Evolutionary conservation across 768 basidiomycete species (phyloP).

Genomic region (Psilocybe azurescens): DNA sequence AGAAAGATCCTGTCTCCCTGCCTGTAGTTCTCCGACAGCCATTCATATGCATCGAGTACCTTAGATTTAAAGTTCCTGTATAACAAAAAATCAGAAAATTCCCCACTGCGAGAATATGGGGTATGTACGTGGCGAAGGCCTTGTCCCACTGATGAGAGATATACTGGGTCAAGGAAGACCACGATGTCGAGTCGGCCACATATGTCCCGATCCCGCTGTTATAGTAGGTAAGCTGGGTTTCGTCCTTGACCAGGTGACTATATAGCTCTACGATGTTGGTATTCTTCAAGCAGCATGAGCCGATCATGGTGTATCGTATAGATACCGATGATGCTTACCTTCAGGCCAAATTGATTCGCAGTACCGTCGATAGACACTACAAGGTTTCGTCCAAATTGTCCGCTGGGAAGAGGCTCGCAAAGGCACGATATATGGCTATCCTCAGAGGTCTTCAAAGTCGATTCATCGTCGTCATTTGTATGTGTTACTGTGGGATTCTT

Average conservation of each 20-base stretch:
- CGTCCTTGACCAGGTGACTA: not conserved
- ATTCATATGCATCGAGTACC: slow-evolving; percentile 43
- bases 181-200: not conserved
- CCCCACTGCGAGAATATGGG: too few species aligned
- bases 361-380: not conserved
- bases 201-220: slow-evolving; percentile 10
- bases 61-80: slow-evolving; percentile 37
- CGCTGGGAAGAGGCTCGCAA: too few species aligned
- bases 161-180: not conserved
- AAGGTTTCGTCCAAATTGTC: not conserved
- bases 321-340: not conserved
- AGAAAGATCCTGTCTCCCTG: slow-evolving; percentile 45
- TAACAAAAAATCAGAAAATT: not conserved
- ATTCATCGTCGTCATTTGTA: too few species aligned
- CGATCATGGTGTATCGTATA: too few species aligned
- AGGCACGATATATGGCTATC: too few species aligned
- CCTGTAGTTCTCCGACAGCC: slow-evolving; percentile 46
- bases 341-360: not conserved
- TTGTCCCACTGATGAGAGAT: slow-evolving; percentile 2
- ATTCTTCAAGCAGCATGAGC: not conserved
- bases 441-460: too few species aligned
- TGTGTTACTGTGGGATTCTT: too few species aligned
- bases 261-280: not conserved
- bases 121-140: slow-evolving; percentile 17
- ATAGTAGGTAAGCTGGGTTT: not conserved